phyloP scores from a whole-genome alignment of 2,329 filamentous ascomycete species.

The Colletotrichum coccodes region DNA sequence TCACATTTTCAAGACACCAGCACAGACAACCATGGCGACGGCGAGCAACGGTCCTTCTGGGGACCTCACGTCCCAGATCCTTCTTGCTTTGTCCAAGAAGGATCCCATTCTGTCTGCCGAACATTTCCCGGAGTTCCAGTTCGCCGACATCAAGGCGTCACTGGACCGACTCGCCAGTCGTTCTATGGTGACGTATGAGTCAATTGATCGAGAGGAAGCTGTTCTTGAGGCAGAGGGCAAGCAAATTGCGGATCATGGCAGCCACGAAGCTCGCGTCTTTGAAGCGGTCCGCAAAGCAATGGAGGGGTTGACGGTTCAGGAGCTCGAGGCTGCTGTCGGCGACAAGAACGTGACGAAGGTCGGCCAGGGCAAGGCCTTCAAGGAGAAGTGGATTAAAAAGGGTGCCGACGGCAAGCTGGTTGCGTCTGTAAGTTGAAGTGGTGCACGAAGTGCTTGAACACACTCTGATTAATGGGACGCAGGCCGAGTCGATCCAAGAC shows the following conservation, averaged over 20 bases:
- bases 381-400: conserved; percentile 76
- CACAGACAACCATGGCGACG: conserved; percentile 52
- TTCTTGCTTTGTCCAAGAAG: conserved; percentile 71
- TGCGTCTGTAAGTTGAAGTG: conserved; percentile 54
- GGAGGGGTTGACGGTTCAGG: conserved; percentile 83
- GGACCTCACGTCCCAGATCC: conserved; percentile 73
- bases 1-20: conserved; percentile 9
- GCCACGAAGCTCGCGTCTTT: conserved; percentile 86
- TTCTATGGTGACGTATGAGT: conserved; percentile 88
- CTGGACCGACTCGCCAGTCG: conserved; percentile 87
- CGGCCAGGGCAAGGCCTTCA: conserved; percentile 96
- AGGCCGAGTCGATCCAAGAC: conserved; percentile 82
- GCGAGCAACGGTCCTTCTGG: conserved; percentile 48
- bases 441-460: neutral
- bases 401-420: conserved; percentile 66
- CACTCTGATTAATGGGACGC: conserved; percentile 20
- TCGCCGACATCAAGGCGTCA: conserved; percentile 82
- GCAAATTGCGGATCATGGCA: conserved; percentile 78
- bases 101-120: conserved; percentile 75
- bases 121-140: conserved; percentile 73
- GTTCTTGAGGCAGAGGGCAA: conserved; percentile 80
- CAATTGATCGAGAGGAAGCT: conserved; percentile 82
- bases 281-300: conserved; percentile 76
- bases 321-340: conserved; percentile 76
- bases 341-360: conserved; percentile 81